These are phyloP conservation scores for Malassezia equina DNA, from an alignment of 1,284 basidiomycete genomes.

Conservation along the genomic window DNA sequence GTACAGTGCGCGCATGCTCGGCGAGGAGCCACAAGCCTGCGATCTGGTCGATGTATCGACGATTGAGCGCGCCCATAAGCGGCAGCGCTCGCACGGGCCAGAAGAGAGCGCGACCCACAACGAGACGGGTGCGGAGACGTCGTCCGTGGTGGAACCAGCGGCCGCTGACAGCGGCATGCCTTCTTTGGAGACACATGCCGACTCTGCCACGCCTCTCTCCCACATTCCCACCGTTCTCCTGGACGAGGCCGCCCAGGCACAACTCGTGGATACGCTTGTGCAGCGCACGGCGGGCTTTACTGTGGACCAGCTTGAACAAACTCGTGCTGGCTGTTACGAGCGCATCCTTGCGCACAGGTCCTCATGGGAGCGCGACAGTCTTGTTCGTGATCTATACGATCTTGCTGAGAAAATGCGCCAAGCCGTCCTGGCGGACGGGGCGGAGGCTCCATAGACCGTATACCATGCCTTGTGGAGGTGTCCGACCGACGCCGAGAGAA, in stretches of 20 bases:
- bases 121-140: neutral
- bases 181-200: neutral
- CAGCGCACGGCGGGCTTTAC: constrained; percentile 22
- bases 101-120: neutral
- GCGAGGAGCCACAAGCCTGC: constrained; percentile 57
- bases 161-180: constrained; percentile 8
- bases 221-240: constrained; percentile 22
- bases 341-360: constrained; percentile 67
- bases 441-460: neutral
- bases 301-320: constrained; percentile 82
- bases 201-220: neutral
- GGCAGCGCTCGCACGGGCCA: constrained; percentile 19
- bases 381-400: constrained; percentile 51
- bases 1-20: constrained; percentile 57
- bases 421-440: neutral
- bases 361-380: constrained; percentile 68
- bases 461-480: neutral
- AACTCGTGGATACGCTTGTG: constrained; percentile 20
- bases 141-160: neutral
- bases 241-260: constrained; percentile 5
- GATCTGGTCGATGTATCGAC: constrained; percentile 21
- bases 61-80: constrained; percentile 24
- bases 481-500: constrained; percentile 8
- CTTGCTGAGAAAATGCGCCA: constrained; percentile 10
- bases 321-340: constrained; percentile 71